Conservation (phyloP, 345 rosid species). For the Salix exigua region DNA sequence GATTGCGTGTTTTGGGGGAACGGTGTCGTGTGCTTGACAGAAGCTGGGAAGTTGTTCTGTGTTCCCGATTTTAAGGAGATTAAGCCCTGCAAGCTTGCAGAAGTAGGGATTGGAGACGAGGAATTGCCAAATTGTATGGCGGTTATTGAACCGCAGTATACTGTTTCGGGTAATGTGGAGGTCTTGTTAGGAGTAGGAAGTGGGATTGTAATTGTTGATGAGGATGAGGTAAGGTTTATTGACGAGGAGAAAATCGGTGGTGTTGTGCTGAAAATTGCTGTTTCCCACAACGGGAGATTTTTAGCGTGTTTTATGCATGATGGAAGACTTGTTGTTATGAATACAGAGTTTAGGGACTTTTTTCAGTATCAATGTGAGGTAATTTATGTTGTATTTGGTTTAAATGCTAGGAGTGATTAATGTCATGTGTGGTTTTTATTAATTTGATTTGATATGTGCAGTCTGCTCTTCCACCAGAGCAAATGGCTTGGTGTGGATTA, state of each 20-base stretch:
- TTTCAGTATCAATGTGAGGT: constrained; percentile 80
- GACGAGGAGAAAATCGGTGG: constrained; percentile 50
- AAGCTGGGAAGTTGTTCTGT: constrained; percentile 58
- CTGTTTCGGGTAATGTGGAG: constrained; percentile 80
- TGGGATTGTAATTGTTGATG: constrained; percentile 64
- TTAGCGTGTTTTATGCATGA: constrained; percentile 85
- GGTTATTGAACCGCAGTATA: constrained; percentile 86
- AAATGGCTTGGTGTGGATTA: constrained; percentile 98
- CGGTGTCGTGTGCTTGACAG: constrained; percentile 86
- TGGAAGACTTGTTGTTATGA: constrained; percentile 68
- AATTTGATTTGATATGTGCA: constrained; percentile 22
- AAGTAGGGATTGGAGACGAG: constrained; percentile 43
- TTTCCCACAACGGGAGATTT: constrained; percentile 72
- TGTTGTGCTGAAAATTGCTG: constrained; percentile 72
- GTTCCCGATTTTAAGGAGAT: constrained; percentile 69
- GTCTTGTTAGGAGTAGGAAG: constrained; percentile 60
- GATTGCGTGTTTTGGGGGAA: constrained; percentile 91
- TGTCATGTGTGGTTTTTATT: not conserved
- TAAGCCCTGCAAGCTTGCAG: constrained; percentile 54
- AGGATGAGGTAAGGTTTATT: constrained; percentile 67
- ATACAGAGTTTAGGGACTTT: constrained; percentile 44
- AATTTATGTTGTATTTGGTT: not conserved
- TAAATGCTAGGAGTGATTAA: not conserved
- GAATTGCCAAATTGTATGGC: constrained; percentile 64
- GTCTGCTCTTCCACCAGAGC: constrained; percentile 96